Evolutionary conservation across 2,329 filamentous ascomycete species (phyloP).

Genomic region (Gremmenia infestans): DNA sequence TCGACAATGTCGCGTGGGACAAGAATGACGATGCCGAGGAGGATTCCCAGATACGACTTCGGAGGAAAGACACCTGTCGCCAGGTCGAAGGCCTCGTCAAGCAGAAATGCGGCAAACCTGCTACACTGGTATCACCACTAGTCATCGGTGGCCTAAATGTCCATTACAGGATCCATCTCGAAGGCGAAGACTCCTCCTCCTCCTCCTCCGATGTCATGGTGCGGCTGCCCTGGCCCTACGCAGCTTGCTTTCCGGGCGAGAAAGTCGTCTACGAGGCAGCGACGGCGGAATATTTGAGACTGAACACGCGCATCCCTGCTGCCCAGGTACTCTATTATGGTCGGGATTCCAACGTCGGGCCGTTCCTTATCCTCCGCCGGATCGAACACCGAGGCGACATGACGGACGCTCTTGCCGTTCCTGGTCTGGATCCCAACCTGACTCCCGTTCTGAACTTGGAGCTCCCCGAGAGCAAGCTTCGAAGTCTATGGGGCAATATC

Average conservation of each 20-base stretch:
- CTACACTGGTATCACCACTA: neutral
- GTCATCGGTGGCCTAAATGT: slow-evolving; percentile 1
- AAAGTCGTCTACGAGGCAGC: slow-evolving; percentile 2
- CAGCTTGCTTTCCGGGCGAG: neutral
- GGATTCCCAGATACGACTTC: slow-evolving; percentile 22
- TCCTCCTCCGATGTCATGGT: neutral
- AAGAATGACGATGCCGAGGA: slow-evolving; percentile 27
- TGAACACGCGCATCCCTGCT: neutral
- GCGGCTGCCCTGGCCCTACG: neutral
- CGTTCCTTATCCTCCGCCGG: slow-evolving; percentile 1
- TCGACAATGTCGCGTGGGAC: slow-evolving; percentile 31
- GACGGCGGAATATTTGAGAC: neutral
- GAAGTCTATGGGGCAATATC: slow-evolving; percentile 2
- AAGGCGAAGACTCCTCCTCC: neutral
- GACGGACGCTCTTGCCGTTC: slow-evolving; percentile 17
- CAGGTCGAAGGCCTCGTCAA: neutral
- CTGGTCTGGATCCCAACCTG: slow-evolving; percentile 16
- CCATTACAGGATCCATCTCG: slow-evolving; percentile 1
- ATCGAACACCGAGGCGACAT: slow-evolving; percentile 14
- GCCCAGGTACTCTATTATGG: neutral
- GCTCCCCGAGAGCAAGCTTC: neutral
- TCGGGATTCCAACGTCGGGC: neutral
- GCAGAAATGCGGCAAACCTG: neutral
- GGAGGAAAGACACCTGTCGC: neutral
- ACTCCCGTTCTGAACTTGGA: slow-evolving; percentile 9